These are phyloP conservation scores for Lasiodiplodia sp. DNA, from an alignment of 2,329 filamentous ascomycete species.

Conservation along the genomic window DNA sequence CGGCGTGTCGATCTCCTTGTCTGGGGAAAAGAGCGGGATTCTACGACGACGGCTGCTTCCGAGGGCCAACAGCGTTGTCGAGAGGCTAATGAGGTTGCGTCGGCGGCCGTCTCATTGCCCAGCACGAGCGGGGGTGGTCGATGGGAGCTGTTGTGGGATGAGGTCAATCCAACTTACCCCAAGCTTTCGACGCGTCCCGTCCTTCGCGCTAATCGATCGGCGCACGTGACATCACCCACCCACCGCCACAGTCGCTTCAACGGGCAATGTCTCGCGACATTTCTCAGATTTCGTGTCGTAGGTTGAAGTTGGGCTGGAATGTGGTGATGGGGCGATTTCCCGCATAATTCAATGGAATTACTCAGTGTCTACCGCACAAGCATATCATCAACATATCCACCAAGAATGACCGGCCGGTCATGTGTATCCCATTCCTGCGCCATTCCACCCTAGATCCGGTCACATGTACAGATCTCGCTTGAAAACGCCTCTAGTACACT, in stretches of 20 bases:
- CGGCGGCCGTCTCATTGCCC: slow-evolving; percentile 18
- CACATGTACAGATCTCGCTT: slow-evolving; percentile 4
- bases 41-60: not conserved
- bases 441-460: slow-evolving; percentile 3
- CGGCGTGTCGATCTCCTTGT: slow-evolving; percentile 10
- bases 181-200: slow-evolving; percentile 17
- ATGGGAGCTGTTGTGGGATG: slow-evolving; percentile 20
- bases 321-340: not conserved
- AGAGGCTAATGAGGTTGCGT: slow-evolving; percentile 1
- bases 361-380: slow-evolving; percentile 2
- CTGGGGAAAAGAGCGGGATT: not conserved
- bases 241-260: not conserved
- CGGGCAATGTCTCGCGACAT: not conserved
- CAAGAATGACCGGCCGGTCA: not conserved
- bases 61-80: slow-evolving; percentile 1
- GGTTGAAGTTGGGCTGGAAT: not conserved
- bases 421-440: slow-evolving; percentile 1
- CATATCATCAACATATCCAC: not conserved
- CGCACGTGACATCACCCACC: slow-evolving; percentile 14
- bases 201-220: slow-evolving; percentile 10
- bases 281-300: not conserved
- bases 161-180: slow-evolving; percentile 19
- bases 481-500: slow-evolving; percentile 12
- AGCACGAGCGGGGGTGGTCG: slow-evolving; percentile 5
- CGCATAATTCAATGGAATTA: not conserved